Conservation (phyloP, 768 basidiomycete genomes). For the Russula earlei region DNA sequence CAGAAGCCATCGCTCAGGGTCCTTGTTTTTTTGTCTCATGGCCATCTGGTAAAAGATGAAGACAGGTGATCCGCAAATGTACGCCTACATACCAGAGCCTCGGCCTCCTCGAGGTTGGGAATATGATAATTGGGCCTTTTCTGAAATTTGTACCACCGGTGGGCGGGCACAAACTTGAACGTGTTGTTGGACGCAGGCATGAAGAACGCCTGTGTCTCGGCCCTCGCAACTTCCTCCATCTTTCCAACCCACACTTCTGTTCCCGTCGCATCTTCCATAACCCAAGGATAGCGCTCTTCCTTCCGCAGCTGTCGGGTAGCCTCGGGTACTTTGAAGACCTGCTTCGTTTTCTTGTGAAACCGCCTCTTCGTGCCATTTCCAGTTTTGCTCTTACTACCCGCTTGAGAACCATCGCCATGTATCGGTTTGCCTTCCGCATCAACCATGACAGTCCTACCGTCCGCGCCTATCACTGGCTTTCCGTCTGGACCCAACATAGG, state of each 20-base stretch:
- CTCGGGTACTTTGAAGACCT: conserved; percentile 75
- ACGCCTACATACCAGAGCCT: conserved; percentile 47
- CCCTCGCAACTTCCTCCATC: conserved; percentile 67
- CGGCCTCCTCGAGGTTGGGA: conserved; percentile 57
- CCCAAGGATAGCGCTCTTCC: conserved; percentile 89
- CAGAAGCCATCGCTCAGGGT: conserved; percentile 62
- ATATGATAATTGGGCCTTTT: conserved; percentile 71
- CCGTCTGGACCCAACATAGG: conserved; percentile 80
- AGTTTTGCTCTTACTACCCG: conserved; percentile 36
- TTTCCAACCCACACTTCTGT: conserved; percentile 73
- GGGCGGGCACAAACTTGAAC: conserved; percentile 82
- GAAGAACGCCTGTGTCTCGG: conserved; percentile 70
- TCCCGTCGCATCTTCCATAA: conserved; percentile 71
- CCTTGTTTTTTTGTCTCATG: conserved; percentile 61
- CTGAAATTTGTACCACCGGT: conserved; percentile 90
- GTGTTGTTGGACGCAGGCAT: conserved; percentile 74
- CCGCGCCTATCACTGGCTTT: conserved; percentile 69
- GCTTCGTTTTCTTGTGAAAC: conserved; percentile 74
- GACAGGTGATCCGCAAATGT: conserved; percentile 20
- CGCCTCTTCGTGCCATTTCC: conserved; percentile 46
- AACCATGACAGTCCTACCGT: conserved; percentile 74
- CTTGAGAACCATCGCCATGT: conserved; percentile 30
- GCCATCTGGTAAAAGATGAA: conserved; percentile 31
- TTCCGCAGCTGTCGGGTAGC: conserved; percentile 65
- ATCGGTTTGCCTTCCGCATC: conserved; percentile 71